Conservation (phyloP, 1,284 basidiomycete species). For the Takashimella koratensis region DNA sequence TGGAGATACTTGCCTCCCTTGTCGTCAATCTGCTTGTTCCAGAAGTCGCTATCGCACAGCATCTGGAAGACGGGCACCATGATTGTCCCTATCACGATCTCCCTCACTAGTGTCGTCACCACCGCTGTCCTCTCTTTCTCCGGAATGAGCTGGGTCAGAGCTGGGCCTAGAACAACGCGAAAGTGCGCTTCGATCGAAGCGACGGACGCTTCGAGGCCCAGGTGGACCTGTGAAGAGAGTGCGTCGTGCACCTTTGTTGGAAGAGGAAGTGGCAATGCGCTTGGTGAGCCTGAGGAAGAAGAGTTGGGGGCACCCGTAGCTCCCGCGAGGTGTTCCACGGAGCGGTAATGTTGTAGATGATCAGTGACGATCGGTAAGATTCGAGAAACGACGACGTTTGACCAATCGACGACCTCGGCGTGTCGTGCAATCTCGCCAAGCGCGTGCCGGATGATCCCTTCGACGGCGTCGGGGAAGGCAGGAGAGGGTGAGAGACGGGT, state of each 20-base stretch:
- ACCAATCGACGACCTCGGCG: constrained; percentile 63
- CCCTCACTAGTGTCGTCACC: constrained; percentile 69
- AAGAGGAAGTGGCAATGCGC: constrained; percentile 30
- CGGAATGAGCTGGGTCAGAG: constrained; percentile 70
- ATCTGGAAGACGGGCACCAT: constrained; percentile 85
- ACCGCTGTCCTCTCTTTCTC: constrained; percentile 69
- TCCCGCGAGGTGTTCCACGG: constrained; percentile 69
- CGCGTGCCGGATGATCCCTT: constrained; percentile 66
- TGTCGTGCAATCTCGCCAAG: constrained; percentile 60
- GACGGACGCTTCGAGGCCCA: constrained; percentile 78
- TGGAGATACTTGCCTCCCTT: constrained; percentile 41
- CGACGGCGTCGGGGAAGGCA: constrained; percentile 80
- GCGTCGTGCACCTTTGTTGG: constrained; percentile 61
- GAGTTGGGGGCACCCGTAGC: constrained; percentile 38
- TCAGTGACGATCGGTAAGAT: constrained; percentile 81
- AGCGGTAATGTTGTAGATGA: constrained; percentile 86
- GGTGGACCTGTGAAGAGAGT: constrained; percentile 76
- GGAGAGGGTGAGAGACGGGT: constrained; percentile 73
- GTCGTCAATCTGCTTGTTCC: constrained; percentile 88
- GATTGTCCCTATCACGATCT: constrained; percentile 77
- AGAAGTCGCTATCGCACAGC: constrained; percentile 91
- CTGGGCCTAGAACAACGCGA: constrained; percentile 62
- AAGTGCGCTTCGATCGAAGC: constrained; percentile 86
- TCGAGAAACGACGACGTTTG: constrained; percentile 72
- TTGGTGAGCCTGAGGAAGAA: constrained; percentile 51